Evolutionary conservation across 2,329 filamentous ascomycete species (phyloP), one percentile per base, ranked within the genome.

Genomic region (Clarireedia sp.): DNA sequence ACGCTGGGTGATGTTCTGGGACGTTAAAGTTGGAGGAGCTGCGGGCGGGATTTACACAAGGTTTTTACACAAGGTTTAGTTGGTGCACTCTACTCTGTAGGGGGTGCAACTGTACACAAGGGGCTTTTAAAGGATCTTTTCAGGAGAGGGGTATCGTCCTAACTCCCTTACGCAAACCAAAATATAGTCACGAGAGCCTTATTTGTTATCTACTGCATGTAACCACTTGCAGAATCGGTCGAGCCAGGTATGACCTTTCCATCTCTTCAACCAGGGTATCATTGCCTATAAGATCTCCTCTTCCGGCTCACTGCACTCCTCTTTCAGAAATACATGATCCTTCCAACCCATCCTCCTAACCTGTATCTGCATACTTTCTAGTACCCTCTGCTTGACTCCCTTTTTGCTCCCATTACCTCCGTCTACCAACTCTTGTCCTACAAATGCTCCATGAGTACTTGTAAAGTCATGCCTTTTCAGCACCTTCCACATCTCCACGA

Each of bases 341-440:
- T 55, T 59, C 57, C 60, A 65, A 5, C 64, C 67, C 62, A 67
- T 65, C 14, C 57, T 58, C 23, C 67, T 73, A 2, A 85, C 74
- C 66, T 90, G 86, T 19, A 89, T 87, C 73, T 89, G 81, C 78
- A 89, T 89, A 67, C 87, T 91, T 57, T 89, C 81, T 65, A 90
- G 64, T 24, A 92, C 77, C 60, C 86, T 78, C 57, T 68, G 66
- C 73, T 86, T 90, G 53, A 89, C 73, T 59, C 52, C 54, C 16
- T 54, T 60, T 38, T 60, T 43, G 37, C 60, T 60, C 9, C 66
- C 66, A 24, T 57, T 58, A 76, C 71, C 5, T 64, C 62, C 48
- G 59, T 74, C 74, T 56, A 76, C 72, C 2, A 90, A 80, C 62
- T 90, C 85, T 64, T 78, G 75, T 0, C 79, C 81, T 2, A 75